phyloP scores from a whole-genome alignment of 2,329 filamentous ascomycete genomes.

The Ophiobolus disseminans region DNA sequence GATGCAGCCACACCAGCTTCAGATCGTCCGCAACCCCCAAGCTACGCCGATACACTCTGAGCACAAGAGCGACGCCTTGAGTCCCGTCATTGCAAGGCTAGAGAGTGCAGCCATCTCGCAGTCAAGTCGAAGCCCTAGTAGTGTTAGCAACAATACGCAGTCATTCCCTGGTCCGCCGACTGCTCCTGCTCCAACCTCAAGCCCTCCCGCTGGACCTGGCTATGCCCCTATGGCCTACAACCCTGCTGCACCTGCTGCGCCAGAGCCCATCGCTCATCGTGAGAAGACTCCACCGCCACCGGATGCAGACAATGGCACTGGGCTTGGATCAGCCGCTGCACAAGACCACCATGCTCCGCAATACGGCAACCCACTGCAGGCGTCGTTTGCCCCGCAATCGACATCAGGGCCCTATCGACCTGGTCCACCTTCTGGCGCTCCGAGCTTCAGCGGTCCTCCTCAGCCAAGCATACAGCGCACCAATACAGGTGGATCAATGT shows the following conservation, averaged over 20 bases:
- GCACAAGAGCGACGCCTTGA: conserved; percentile 61
- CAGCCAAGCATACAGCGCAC: conserved; percentile 41
- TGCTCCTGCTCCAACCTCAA: conserved; percentile 36
- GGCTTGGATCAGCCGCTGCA: conserved; percentile 48
- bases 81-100: conserved; percentile 74
- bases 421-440: conserved; percentile 49
- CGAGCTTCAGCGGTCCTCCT: conserved; percentile 42
- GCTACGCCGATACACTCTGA: conserved; percentile 51
- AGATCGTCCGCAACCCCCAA: conserved; percentile 45
- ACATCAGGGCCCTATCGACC: conserved; percentile 51
- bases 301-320: conserved; percentile 64
- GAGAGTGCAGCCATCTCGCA: conserved; percentile 73
- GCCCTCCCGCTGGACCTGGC: conserved; percentile 48
- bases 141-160: conserved; percentile 49
- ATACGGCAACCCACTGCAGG: conserved; percentile 42
- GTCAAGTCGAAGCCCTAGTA: conserved; percentile 47
- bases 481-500: conserved; percentile 45
- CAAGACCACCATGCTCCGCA: conserved; percentile 48
- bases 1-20: conserved; percentile 64
- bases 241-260: conserved; percentile 77
- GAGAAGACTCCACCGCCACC: conserved; percentile 82
- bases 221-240: conserved; percentile 77
- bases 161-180: conserved; percentile 49
- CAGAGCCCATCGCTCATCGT: conserved; percentile 73
- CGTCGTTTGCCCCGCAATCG: conserved; percentile 43